Evolutionary conservation across 148 eudicot species (phyloP).

Genomic region (Arctostaphylos glauca): DNA sequence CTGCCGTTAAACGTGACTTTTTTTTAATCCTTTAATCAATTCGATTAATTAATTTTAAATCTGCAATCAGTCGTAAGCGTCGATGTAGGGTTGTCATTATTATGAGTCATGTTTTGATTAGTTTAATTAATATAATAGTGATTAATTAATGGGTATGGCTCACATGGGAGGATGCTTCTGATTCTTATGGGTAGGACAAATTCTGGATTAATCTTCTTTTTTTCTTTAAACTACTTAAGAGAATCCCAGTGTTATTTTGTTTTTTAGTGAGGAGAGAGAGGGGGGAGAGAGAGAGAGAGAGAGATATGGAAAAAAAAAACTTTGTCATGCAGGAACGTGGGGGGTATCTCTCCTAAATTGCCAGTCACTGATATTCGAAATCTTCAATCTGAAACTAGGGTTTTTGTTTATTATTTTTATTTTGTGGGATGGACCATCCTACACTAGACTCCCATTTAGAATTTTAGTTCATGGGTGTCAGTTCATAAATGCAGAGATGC

Average conservation of each 20-base stretch:
- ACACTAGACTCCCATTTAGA: slow-evolving; percentile 3
- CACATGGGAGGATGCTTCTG: slow-evolving; percentile 31
- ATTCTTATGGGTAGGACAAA: slow-evolving; percentile 19
- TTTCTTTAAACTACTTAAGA: background rate
- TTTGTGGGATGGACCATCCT: slow-evolving; percentile 11
- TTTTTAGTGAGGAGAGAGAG: slow-evolving; percentile 10
- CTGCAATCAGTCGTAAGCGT: slow-evolving; percentile 15
- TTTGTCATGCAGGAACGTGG: slow-evolving; percentile 26
- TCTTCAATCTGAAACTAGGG: slow-evolving; percentile 4
- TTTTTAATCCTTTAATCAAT: background rate
- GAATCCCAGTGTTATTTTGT: slow-evolving; percentile 29
- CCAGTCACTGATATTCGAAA: slow-evolving; percentile 13
- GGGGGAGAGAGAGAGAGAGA: too few relatives aligned
- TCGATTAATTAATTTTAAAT: background rate
- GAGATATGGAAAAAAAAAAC: background rate
- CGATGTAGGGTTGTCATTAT: slow-evolving; percentile 18
- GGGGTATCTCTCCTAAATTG: slow-evolving; percentile 11
- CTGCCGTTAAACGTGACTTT: slow-evolving; percentile 11
- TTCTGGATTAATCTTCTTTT: background rate
- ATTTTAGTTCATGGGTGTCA: background rate
- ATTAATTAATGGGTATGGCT: slow-evolving; percentile 16
- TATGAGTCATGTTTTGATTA: background rate
- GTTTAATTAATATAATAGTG: background rate
- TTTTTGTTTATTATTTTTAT: background rate
- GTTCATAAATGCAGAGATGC: slow-evolving; percentile 7